phyloP scores from a whole-genome alignment of 495 filamentous ascomycete species.

The Oidiodendron maius region DNA sequence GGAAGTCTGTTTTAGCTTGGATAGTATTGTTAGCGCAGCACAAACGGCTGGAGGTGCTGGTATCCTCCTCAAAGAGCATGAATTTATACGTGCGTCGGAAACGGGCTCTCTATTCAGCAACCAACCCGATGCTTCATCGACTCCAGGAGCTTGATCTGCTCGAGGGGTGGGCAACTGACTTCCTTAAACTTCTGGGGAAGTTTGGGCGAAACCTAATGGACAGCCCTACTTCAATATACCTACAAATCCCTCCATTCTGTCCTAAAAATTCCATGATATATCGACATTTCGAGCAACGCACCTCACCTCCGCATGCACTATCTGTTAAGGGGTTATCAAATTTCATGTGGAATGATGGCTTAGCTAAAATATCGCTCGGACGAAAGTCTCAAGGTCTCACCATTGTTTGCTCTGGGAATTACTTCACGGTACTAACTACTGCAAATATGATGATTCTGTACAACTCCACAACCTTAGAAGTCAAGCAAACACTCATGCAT shows the following conservation, averaged over 20 bases:
- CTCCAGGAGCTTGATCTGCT: neutral
- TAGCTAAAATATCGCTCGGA: slow-evolving; percentile 3
- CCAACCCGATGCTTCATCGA: slow-evolving; percentile 3
- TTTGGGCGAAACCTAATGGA: slow-evolving; percentile 24
- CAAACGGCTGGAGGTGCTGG: neutral
- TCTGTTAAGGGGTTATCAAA: neutral
- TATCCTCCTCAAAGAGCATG: slow-evolving; percentile 1
- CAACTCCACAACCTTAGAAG: too few relatives aligned
- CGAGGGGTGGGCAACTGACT: slow-evolving; percentile 32
- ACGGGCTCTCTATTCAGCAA: neutral
- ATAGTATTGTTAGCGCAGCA: neutral
- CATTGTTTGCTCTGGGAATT: neutral
- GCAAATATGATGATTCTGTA: too few relatives aligned
- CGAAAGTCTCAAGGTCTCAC: neutral
- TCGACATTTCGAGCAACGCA: slow-evolving; percentile 1
- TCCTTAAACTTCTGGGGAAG: slow-evolving; percentile 34
- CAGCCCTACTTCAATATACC: slow-evolving; percentile 28
- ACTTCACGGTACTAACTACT: too few relatives aligned
- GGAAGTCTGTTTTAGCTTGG: neutral
- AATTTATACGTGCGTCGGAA: neutral
- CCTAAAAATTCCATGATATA: slow-evolving; percentile 23
- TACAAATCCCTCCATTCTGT: slow-evolving; percentile 31
- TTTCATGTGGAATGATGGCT: slow-evolving; percentile 6
- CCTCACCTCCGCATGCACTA: neutral
- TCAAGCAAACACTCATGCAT: too few relatives aligned